Evolutionary conservation across 2,329 filamentous ascomycete genomes (phyloP).

Genomic region (Onygenales sp.): DNA sequence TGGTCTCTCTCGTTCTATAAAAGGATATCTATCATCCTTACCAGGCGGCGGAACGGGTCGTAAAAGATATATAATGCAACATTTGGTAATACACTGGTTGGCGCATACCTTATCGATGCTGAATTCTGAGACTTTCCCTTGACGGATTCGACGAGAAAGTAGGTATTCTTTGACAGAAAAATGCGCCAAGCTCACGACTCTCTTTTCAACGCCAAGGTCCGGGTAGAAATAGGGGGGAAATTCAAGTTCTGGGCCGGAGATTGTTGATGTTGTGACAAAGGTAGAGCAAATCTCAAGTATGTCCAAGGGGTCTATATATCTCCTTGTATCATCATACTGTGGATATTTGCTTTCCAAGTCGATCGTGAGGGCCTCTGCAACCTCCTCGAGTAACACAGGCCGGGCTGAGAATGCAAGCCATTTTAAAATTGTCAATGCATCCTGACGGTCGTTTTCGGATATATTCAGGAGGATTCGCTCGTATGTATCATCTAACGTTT

Average conservation of each 20-base stretch:
- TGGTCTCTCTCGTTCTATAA: too few relatives aligned
- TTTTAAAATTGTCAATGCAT: constrained; percentile 17
- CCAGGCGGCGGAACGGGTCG: constrained; percentile 5
- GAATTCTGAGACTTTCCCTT: constrained; percentile 13
- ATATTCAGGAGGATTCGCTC: constrained; percentile 19
- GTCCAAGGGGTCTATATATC: constrained; percentile 15
- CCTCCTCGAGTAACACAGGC: constrained; percentile 19
- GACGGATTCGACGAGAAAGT: constrained; percentile 3
- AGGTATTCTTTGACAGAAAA: constrained; percentile 17
- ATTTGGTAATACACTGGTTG: constrained; percentile 10
- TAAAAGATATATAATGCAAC: constrained; percentile 17
- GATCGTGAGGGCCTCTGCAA: constrained; percentile 20
- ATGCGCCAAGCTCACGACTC: constrained; percentile 12
- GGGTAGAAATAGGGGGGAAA: background rate
- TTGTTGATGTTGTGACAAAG: constrained; percentile 5
- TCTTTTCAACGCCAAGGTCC: background rate
- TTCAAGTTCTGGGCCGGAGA: background rate
- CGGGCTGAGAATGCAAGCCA: constrained; percentile 17
- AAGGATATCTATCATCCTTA: too few relatives aligned
- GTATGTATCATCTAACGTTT: constrained; percentile 16
- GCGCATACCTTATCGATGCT: constrained; percentile 10
- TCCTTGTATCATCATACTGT: constrained; percentile 17
- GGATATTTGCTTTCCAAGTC: constrained; percentile 9
- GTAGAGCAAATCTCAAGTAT: constrained; percentile 12
- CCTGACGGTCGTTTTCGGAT: constrained; percentile 5